Base-by-base conservation (phyloP, 106 monocot species). In the Dendrobium chrysotoxum region DNA sequence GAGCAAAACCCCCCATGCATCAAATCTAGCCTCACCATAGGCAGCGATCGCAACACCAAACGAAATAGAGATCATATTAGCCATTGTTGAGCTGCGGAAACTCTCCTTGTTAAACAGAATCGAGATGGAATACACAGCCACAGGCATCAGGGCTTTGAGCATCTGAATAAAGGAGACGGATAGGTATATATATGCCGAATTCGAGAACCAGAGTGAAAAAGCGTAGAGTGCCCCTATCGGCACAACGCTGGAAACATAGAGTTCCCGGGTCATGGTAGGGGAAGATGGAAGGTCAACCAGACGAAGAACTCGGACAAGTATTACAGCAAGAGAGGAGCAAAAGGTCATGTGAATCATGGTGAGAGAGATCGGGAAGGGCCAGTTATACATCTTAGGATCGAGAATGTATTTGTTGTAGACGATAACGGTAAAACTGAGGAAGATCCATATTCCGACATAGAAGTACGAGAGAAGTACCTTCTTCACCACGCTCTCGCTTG, bases 341-440 rank as follows among this genome's bases (percentile, higher is more conserved):
- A 88, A 88, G 61, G 47, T 38, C 88, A 88, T 88, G 88, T 88
- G 88, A 80, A 85, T 80, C 72, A 88, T 75, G 53, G 85, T 88
- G 66, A 88, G 88, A 11, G 88, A 85, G 85, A 88, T 83, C 41
- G 88, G 88, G 67, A 82, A 88, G 58, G 88, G 78, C 85, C 85
- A 88, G 78, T 85, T 85, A 81, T 88, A 88, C 80, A 88, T 84
- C 80, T 85, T 85, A 12, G 75, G 85, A 58, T 88, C 85, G 28
- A 88, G 85, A 82, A 88, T 88, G 82, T 88, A 88, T 77, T 88
- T 88, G 83, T 85, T 88, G 82, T 88, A 88, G 28, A 88, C 85
- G 75, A 88, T 88, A 5, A 88, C 88, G 61, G 88, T 39, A 80
- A 88, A 88, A 40, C 77, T 77, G 21, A 88, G 88, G 58, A 72